Conservation (phyloP, 352 stramenopile genomes). For the Phytophthora boehmeriae region DNA sequence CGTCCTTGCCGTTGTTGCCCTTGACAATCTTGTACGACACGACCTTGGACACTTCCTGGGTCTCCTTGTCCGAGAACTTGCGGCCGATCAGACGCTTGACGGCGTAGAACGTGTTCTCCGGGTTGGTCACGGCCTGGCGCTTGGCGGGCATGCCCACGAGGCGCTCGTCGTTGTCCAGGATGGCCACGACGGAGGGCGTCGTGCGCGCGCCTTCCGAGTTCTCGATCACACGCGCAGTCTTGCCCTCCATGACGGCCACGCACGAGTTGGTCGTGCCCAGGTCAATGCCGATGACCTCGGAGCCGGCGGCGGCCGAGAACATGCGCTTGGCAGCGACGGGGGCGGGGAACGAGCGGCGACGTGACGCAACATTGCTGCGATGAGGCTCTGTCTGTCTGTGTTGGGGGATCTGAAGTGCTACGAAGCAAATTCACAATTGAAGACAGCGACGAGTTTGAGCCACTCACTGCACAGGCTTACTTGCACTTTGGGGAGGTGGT, state of each 20-base stretch:
- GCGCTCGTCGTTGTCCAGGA: conserved; percentile 92
- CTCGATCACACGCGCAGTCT: conserved; percentile 96
- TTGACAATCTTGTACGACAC: conserved; percentile 98
- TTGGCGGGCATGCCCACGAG: conserved; percentile 96
- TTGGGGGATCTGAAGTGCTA: conserved; percentile 21
- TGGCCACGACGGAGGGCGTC: conserved; percentile 97
- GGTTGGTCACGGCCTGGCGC: conserved; percentile 98
- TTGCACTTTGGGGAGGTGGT: conserved; percentile 13
- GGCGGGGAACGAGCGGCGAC: conserved; percentile 20
- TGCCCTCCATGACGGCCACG: conserved; percentile 62
- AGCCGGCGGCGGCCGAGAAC: conserved; percentile 53
- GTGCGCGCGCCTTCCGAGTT: conserved; percentile 97
- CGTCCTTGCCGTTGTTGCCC: conserved; percentile 92
- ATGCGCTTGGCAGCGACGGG: conserved; percentile 43
- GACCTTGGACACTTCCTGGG: conserved; percentile 93
- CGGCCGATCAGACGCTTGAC: conserved; percentile 98
- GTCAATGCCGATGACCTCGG: conserved; percentile 96
- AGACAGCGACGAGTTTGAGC: conserved; percentile 11
- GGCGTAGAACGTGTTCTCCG: conserved; percentile 97
- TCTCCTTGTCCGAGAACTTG: conserved; percentile 93
- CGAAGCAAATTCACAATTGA: conserved; percentile 40
- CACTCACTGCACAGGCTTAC: conserved; percentile 29
- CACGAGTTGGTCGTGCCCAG: conserved; percentile 98
- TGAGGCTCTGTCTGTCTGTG: not conserved
- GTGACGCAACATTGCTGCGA: conserved; percentile 35